Evolutionary conservation across 1,284 basidiomycete genomes (phyloP).

Genomic region (Apiotrichum montevideense): DNA sequence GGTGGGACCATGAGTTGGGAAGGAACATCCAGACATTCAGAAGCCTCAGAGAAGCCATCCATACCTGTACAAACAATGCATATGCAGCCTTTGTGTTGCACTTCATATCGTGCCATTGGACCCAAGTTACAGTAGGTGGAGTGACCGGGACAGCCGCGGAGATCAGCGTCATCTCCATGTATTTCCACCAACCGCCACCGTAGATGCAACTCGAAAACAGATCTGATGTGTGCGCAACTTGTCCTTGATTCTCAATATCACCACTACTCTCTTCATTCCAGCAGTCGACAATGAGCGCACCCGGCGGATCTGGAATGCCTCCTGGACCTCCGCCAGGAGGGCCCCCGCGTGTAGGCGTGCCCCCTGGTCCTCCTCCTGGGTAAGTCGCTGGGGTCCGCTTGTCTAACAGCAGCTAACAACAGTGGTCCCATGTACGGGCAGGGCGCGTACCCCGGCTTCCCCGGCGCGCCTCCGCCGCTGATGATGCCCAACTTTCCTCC

Average conservation of each 20-base stretch:
- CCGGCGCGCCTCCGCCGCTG: slow-evolving; percentile 12
- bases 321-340: slow-evolving; percentile 32
- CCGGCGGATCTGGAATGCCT: slow-evolving; percentile 9
- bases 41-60: too few species aligned
- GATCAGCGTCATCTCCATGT: neutral
- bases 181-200: neutral
- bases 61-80: too few species aligned
- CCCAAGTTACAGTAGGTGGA: too few species aligned
- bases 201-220: neutral
- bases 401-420: neutral
- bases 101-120: too few species aligned
- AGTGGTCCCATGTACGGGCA: slow-evolving; percentile 1
- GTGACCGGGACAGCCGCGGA: neutral
- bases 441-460: slow-evolving; percentile 2
- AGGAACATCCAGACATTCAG: too few species aligned
- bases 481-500: slow-evolving; percentile 45
- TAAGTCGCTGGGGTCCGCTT: slow-evolving; percentile 4
- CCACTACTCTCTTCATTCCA: too few species aligned
- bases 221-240: too few species aligned
- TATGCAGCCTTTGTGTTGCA: too few species aligned
- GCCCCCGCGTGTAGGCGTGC: slow-evolving; percentile 10
- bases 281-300: neutral
- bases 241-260: too few species aligned
- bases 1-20: neutral
- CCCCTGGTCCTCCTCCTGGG: slow-evolving; percentile 31